A percentile compares a stretch with the other conserved stretches of the same genome.
These are phyloP conservation scores for Cerioporus squamosus DNA, from an alignment of 1,284 basidiomycete genomes.

Conservation along the genomic window DNA sequence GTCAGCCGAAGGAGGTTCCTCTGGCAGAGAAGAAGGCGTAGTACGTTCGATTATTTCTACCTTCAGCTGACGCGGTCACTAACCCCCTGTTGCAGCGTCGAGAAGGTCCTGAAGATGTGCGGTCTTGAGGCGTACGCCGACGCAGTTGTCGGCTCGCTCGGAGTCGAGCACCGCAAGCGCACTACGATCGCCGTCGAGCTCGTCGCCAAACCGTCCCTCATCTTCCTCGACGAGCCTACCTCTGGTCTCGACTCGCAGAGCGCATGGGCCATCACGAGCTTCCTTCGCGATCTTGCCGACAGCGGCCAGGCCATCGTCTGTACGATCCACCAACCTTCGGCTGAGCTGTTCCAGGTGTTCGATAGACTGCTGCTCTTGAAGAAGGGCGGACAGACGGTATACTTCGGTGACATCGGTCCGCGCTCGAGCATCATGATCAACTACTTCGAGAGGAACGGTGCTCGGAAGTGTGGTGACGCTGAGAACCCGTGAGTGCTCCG, in stretches of 20 bases:
- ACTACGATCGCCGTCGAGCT: constrained; percentile 85
- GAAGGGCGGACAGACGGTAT: constrained; percentile 79
- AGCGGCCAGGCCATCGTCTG: constrained; percentile 80
- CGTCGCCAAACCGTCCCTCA: constrained; percentile 76
- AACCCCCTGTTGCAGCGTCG: constrained; percentile 51
- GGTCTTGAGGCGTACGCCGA: constrained; percentile 75
- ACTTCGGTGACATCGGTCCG: constrained; percentile 76
- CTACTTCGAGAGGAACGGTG: constrained; percentile 74
- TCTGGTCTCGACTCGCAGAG: constrained; percentile 90
- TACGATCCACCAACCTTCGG: constrained; percentile 75
- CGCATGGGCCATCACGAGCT: constrained; percentile 84
- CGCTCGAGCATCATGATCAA: constrained; percentile 59
- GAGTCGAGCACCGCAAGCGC: constrained; percentile 80
- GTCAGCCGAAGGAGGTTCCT: constrained; percentile 74
- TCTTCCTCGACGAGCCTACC: constrained; percentile 86
- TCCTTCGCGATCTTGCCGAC: constrained; percentile 81
- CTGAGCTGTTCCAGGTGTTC: constrained; percentile 76
- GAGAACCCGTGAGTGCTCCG: constrained; percentile 45
- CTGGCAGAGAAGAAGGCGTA: constrained; percentile 79
- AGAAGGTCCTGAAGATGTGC: constrained; percentile 80
- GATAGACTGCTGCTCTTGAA: constrained; percentile 61
- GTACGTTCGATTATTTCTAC: constrained; percentile 42
- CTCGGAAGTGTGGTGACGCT: constrained; percentile 39
- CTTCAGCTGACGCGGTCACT: neutral
- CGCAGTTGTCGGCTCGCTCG: constrained; percentile 77